Base-by-base conservation (phyloP, 2,329 filamentous ascomycete species). In the Didymella glomerata region DNA sequence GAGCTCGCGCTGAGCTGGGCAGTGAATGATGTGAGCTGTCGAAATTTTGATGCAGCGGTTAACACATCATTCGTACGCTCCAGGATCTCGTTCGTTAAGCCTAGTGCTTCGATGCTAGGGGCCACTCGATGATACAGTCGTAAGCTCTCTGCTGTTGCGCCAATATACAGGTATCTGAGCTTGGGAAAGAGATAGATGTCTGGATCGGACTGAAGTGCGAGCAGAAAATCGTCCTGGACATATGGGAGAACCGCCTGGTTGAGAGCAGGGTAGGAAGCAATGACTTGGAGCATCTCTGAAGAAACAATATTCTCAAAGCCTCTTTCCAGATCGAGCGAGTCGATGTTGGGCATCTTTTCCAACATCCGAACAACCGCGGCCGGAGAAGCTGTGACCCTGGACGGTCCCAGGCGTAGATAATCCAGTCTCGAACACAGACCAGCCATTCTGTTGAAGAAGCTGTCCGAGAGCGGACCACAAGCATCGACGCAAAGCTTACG, bases 161-260 rank as follows among this genome's bases (percentile, higher is more conserved):
- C 27, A n/a, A 25, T 34, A 14, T 44, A 51, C 3, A 51, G 27
- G 38, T 51, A 44, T 25, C 18, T 51, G 38, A 51, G 27, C 25
- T 24, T 30, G 28, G 48, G 38, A 36, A 52, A 52, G 4, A 24
- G 9, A 10, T 14, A 20, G 1, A 24, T 24, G 41, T 44, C 24
- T 27, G 41, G 13, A n/a, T 44, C 41, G 2, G 41, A n/a, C 41
- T 25, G 24, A 4, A 52, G 16, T 4, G 14, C n/a, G 13, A 13
- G 11, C 8, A 52, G 38, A 22, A 7, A 45, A 9, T 52, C 40
- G 6, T 34, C 20, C 20, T 16, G 9, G 13, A 52, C 20, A 8
- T 27, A 22, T 36, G 49, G 40, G 8, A 52, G 27, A 18, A 20
- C n/a, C 4, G 24, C 8, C 22, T 32, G 27, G 14, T 45, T 28